A percentile compares a stretch with the other conserved stretches of the same genome.
phyloP scores from a whole-genome alignment of 1,284 basidiomycete genomes.

The Boletus semigastroideus region DNA sequence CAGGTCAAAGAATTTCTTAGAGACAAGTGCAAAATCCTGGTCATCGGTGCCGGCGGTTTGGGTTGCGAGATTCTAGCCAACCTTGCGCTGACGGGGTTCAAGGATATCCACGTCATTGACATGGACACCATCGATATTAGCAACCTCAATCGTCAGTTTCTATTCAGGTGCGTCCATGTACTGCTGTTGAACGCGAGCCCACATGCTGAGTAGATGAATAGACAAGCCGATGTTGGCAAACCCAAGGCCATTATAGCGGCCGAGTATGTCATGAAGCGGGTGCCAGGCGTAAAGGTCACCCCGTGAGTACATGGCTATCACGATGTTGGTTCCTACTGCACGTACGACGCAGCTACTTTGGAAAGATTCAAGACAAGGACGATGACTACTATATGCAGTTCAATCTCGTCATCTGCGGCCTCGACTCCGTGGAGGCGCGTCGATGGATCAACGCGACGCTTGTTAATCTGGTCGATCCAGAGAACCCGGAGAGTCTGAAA shows the following conservation, averaged over 20 bases:
- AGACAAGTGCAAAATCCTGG: slow-evolving; percentile 86
- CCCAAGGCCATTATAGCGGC: slow-evolving; percentile 95
- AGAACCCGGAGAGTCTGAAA: slow-evolving; percentile 90
- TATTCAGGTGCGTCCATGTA: slow-evolving; percentile 79
- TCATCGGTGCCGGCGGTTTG: slow-evolving; percentile 94
- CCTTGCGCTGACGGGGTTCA: slow-evolving; percentile 92
- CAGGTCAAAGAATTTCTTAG: slow-evolving; percentile 91
- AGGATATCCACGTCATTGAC: slow-evolving; percentile 98
- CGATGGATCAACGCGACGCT: slow-evolving; percentile 99
- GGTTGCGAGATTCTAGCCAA: slow-evolving; percentile 96
- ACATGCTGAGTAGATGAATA: slow-evolving; percentile 32
- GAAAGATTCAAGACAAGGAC: slow-evolving; percentile 98
- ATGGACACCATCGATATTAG: slow-evolving; percentile 99
- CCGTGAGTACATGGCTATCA: slow-evolving; percentile 57
- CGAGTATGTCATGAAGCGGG: slow-evolving; percentile 92
- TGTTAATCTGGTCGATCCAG: slow-evolving; percentile 89
- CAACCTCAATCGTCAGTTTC: slow-evolving; percentile 97
- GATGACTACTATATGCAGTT: slow-evolving; percentile 98
- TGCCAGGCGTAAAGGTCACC: slow-evolving; percentile 91
- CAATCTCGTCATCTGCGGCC: slow-evolving; percentile 93
- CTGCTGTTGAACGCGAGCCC: not conserved
- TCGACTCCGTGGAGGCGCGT: slow-evolving; percentile 97
- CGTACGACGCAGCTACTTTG: slow-evolving; percentile 69
- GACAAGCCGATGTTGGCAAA: slow-evolving; percentile 88
- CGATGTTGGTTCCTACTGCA: slow-evolving; percentile 15